Evolutionary conservation across 371 early-diverging fungal species (phyloP).

Genomic region (Paramicrosporidium saccamoebae): DNA sequence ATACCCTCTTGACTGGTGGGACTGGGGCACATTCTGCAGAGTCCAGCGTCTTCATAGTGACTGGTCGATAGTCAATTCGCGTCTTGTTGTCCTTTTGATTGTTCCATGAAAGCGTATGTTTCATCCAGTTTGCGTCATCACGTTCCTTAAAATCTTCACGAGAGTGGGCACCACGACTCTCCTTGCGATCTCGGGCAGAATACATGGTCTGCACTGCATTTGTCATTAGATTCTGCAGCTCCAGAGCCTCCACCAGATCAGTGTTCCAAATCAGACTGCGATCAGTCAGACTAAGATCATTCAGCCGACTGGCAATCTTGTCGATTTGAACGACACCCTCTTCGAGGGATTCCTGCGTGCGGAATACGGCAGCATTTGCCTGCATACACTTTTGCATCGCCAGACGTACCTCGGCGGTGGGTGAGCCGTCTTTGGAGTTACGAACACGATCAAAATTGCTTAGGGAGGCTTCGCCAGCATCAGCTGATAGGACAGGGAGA

Average conservation of each 20-base stretch:
- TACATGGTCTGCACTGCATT: constrained; percentile 85
- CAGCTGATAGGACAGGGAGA: constrained; percentile 35
- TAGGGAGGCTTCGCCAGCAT: constrained; percentile 54
- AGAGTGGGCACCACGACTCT: constrained; percentile 89
- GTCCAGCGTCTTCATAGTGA: constrained; percentile 46
- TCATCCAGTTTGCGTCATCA: constrained; percentile 84
- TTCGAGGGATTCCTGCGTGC: constrained; percentile 60
- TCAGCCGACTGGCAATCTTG: constrained; percentile 34
- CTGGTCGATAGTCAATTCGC: constrained; percentile 44
- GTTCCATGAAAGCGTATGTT: constrained; percentile 85
- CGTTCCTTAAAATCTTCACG: constrained; percentile 70
- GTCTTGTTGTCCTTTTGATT: constrained; percentile 39
- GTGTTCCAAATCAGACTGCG: constrained; percentile 91
- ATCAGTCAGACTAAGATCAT: constrained; percentile 59
- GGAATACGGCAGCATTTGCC: constrained; percentile 81
- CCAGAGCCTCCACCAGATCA: constrained; percentile 73
- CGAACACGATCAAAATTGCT: constrained; percentile 73
- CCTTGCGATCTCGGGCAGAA: constrained; percentile 75
- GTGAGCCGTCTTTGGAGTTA: constrained; percentile 30
- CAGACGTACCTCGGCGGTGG: constrained; percentile 60
- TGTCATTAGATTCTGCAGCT: constrained; percentile 83
- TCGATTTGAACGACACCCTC: constrained; percentile 59
- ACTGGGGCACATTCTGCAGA: constrained; percentile 67
- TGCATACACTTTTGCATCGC: constrained; percentile 94
- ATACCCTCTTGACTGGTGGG: constrained; percentile 71